A percentile compares a stretch with the other conserved stretches of the same genome.
phyloP scores from a whole-genome alignment of 345 rosid genomes.

The Pseudoturritis turrita region DNA sequence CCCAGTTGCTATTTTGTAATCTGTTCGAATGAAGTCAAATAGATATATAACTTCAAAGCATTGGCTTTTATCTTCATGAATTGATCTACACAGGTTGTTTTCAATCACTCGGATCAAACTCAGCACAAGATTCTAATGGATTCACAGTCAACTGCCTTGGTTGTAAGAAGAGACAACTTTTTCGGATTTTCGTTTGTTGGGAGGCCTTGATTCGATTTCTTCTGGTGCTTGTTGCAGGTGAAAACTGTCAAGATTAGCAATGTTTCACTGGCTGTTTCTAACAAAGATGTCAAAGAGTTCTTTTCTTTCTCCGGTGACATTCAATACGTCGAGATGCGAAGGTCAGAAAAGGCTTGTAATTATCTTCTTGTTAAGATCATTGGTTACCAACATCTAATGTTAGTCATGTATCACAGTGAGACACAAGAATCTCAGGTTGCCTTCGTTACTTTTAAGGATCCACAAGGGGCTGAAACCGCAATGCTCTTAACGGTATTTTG shows the following conservation, averaged over 20 bases:
- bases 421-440: slow-evolving; percentile 61
- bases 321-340: slow-evolving; percentile 57
- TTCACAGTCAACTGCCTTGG: slow-evolving; percentile 11
- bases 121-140: slow-evolving; percentile 29
- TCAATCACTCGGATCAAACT: slow-evolving; percentile 13
- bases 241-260: slow-evolving; percentile 58
- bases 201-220: not conserved
- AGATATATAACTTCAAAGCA: no score
- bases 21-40: no score
- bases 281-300: slow-evolving; percentile 64
- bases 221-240: slow-evolving; percentile 34
- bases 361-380: not conserved
- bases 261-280: slow-evolving; percentile 59
- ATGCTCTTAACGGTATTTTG: slow-evolving; percentile 73
- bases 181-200: no score
- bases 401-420: slow-evolving; percentile 46
- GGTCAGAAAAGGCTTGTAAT: slow-evolving; percentile 25
- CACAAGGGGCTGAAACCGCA: slow-evolving; percentile 92
- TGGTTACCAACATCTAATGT: not conserved
- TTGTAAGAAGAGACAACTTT: slow-evolving; percentile 12
- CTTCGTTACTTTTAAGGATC: slow-evolving; percentile 73
- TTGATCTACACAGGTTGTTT: slow-evolving; percentile 16
- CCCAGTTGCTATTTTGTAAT: no score
- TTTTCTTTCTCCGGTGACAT: slow-evolving; percentile 87
- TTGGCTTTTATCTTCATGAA: not conserved